Evolutionary conservation across 2,329 filamentous ascomycete genomes (phyloP).

Genomic region (Apiospora pterosperma): DNA sequence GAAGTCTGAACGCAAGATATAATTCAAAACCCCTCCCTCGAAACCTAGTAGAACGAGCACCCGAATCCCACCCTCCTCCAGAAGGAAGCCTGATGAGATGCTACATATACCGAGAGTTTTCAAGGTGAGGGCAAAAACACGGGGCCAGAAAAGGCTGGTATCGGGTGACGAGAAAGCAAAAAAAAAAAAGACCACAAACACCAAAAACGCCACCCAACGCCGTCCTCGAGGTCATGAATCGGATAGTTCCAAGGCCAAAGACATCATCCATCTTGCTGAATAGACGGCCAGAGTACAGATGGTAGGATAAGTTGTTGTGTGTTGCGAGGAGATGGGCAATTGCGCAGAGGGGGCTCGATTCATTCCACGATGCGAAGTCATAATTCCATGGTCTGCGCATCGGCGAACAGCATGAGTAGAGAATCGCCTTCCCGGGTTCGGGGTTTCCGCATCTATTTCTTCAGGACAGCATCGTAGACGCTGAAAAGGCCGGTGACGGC

Average conservation of each 20-base stretch:
- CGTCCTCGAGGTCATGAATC: neutral
- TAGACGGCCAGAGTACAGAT: neutral
- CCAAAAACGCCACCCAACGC: neutral
- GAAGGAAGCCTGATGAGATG: neutral
- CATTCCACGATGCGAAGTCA: too few relatives aligned
- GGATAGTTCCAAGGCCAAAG: neutral
- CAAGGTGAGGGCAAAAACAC: neutral
- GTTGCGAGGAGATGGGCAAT: neutral
- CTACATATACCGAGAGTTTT: neutral
- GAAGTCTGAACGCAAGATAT: neutral
- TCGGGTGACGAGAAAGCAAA: neutral
- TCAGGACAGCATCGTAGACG: slow-evolving; percentile 75
- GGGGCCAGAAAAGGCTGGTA: neutral
- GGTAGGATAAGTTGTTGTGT: neutral
- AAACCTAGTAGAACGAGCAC: neutral
- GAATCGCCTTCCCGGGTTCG: neutral
- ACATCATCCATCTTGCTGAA: neutral
- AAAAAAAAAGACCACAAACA: neutral
- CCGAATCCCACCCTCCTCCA: neutral
- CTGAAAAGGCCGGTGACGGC: slow-evolving; percentile 66
- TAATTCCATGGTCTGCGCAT: neutral
- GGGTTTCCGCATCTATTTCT: slow-evolving; percentile 44
- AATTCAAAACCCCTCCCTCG: neutral
- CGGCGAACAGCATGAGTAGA: too few relatives aligned
- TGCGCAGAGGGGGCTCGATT: neutral